phyloP scores from a whole-genome alignment of 139 green algal species.

The Yamagishiella unicocca region DNA sequence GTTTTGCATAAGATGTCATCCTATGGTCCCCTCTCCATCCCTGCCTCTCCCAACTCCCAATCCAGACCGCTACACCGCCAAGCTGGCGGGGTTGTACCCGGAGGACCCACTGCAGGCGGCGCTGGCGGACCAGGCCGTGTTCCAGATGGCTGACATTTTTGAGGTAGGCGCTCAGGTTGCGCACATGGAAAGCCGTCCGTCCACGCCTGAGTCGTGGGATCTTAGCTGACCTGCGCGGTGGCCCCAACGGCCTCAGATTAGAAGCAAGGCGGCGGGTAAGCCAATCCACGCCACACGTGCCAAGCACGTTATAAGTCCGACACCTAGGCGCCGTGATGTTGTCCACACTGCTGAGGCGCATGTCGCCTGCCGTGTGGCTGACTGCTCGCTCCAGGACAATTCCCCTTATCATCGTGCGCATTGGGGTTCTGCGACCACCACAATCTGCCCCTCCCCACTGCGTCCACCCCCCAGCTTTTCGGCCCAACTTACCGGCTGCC shows the following conservation, averaged over 20 bases:
- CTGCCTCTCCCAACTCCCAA: not conserved
- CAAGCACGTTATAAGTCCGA: no score
- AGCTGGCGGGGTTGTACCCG: slow-evolving; percentile 57
- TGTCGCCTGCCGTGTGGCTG: no score
- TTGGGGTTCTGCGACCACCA: not conserved
- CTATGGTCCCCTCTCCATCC: not conserved
- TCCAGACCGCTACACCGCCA: slow-evolving; percentile 58
- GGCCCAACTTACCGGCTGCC: not conserved
- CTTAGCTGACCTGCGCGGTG: no score
- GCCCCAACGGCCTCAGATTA: no score
- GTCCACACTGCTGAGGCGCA: no score
- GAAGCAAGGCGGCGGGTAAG: no score
- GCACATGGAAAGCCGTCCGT: no score
- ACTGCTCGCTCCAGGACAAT: no score
- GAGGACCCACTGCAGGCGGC: slow-evolving; percentile 46
- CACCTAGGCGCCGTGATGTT: no score
- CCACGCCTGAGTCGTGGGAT: no score
- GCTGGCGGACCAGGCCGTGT: slow-evolving; percentile 16
- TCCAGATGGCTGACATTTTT: not conserved
- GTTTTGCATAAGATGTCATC: no score
- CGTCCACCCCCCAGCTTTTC: not conserved
- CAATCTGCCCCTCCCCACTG: not conserved
- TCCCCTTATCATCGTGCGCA: not conserved
- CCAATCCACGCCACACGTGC: no score
- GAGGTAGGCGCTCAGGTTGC: slow-evolving; percentile 25